Evolutionary conservation across 495 filamentous ascomycete genomes (phyloP).

Genomic region (Neurospora sublineolata): DNA sequence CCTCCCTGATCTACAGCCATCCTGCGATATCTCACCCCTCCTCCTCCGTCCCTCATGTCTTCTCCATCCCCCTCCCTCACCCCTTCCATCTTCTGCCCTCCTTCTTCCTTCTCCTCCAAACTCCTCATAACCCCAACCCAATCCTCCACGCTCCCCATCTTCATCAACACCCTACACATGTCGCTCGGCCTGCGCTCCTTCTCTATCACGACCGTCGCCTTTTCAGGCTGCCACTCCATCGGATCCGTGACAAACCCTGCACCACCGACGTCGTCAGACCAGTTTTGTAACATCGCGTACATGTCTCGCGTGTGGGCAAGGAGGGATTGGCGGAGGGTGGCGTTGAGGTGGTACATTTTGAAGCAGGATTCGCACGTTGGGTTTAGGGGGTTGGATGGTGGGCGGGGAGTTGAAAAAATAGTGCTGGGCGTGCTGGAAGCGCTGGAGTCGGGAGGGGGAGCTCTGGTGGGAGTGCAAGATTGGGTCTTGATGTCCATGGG

Average conservation of each 20-base stretch:
- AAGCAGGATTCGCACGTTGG: not conserved
- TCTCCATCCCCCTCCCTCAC: not conserved
- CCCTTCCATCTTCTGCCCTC: not conserved
- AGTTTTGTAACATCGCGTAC: not conserved
- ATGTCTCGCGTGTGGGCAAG: not conserved
- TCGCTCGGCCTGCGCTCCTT: not conserved
- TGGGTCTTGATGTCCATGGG: not conserved
- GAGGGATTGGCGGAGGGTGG: not conserved
- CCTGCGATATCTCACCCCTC: not conserved
- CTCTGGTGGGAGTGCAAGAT: not conserved
- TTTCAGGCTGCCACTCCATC: not conserved
- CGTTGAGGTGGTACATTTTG: not conserved
- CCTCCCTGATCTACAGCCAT: not conserved
- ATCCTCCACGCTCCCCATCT: not conserved
- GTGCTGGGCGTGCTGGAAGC: not conserved
- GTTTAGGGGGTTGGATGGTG: not conserved
- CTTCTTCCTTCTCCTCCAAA: not conserved
- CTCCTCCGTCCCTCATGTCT: not conserved
- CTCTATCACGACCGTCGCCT: not conserved
- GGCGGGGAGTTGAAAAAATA: not conserved
- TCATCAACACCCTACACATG: not conserved
- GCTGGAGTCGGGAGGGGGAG: not conserved
- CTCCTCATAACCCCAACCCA: not conserved
- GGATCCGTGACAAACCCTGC: not conserved
- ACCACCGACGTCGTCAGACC: not conserved